phyloP scores from a whole-genome alignment of 169 alveolate genomes.

The Babesia bovis region DNA sequence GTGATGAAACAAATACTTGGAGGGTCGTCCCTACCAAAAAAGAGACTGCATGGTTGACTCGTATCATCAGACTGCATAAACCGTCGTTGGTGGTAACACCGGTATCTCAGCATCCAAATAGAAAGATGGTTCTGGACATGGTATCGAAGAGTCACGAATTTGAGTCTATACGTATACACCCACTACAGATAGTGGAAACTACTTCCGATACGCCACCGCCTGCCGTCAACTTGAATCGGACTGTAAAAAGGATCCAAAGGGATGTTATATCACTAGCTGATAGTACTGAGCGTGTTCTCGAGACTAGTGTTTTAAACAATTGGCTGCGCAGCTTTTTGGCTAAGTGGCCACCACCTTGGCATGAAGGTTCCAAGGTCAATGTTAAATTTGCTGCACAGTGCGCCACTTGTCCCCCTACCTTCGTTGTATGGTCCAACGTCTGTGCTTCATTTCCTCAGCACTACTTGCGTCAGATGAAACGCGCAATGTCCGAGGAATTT shows the following conservation, averaged over 20 bases:
- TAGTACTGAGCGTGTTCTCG: slow-evolving; percentile 14
- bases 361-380: slow-evolving; percentile 76
- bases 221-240: background rate
- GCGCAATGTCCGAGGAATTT: slow-evolving; percentile 75
- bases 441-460: slow-evolving; percentile 75
- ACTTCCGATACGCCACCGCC: background rate
- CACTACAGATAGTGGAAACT: background rate
- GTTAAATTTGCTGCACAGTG: slow-evolving; percentile 74
- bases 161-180: slow-evolving; percentile 30
- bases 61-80: slow-evolving; percentile 29
- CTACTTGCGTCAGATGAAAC: slow-evolving; percentile 73
- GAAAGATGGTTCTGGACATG: slow-evolving; percentile 13
- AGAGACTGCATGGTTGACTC: slow-evolving; percentile 53
- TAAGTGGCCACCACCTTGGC: slow-evolving; percentile 83
- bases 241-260: slow-evolving; percentile 11
- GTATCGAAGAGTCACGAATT: slow-evolving; percentile 32
- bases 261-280: slow-evolving; percentile 17
- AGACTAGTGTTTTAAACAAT: slow-evolving; percentile 43
- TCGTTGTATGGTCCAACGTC: slow-evolving; percentile 79
- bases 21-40: slow-evolving; percentile 40
- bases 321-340: slow-evolving; percentile 58
- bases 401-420: slow-evolving; percentile 77
- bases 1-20: slow-evolving; percentile 20
- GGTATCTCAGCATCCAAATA: background rate
- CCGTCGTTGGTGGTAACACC: slow-evolving; percentile 35